phyloP scores from a whole-genome alignment of 257 asterid species.

The Ballota nigra region DNA sequence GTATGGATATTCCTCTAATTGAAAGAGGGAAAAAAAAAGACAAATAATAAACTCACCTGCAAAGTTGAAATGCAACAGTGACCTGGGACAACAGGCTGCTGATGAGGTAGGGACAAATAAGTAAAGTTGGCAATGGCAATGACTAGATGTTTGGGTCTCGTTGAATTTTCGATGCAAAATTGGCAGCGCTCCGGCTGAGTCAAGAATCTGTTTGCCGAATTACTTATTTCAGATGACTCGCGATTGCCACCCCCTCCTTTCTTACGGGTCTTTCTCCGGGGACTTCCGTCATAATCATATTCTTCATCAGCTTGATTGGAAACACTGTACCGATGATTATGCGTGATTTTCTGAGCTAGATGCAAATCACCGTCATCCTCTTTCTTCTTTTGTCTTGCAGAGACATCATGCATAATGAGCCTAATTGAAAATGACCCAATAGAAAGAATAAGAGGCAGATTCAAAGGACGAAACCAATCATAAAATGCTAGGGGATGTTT shows the following conservation, averaged over 20 bases:
- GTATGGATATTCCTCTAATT: not conserved
- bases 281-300: constrained; percentile 85
- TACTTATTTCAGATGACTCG: constrained; percentile 45
- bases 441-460: constrained; percentile 17
- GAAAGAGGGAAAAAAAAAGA: not conserved
- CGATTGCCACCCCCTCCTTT: constrained; percentile 45
- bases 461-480: not conserved
- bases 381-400: constrained; percentile 63
- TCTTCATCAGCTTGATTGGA: constrained; percentile 87
- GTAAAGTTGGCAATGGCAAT: constrained; percentile 82
- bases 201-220: constrained; percentile 56
- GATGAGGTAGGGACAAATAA: constrained; percentile 74
- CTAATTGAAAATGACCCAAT: constrained; percentile 35
- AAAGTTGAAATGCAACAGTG: constrained; percentile 84
- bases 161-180: constrained; percentile 85
- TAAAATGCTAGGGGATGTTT: not conserved
- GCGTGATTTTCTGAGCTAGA: constrained; percentile 73
- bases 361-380: constrained; percentile 82
- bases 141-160: constrained; percentile 85
- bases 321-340: constrained; percentile 53
- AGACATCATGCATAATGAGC: constrained; percentile 58
- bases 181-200: constrained; percentile 89
- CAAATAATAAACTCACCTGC: constrained; percentile 54
- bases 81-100: constrained; percentile 75
- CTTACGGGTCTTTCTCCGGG: constrained; percentile 62